Base-by-base conservation (phyloP, 2,329 filamentous ascomycete species). In the Penicillium sp. region DNA sequence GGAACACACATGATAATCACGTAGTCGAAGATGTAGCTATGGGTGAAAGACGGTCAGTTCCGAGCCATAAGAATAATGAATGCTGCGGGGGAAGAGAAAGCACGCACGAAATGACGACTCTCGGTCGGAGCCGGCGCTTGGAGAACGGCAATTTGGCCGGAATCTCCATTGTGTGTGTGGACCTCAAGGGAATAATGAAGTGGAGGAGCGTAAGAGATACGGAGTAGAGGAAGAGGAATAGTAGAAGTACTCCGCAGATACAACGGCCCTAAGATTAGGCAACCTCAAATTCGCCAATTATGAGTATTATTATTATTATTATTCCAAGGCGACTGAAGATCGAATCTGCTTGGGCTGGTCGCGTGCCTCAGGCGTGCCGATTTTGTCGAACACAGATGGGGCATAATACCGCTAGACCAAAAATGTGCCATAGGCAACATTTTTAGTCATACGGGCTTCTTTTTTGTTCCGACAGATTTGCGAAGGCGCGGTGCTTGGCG, bases 21-120 rank as follows among this genome's bases (percentile, higher is more conserved):
- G 79, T 87, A 87, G 78, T 87, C 85, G 65, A 82, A 75, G 63
- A 86, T 81, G 70, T 87, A 87, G 69, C 83, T 86, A 68, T 17
- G 35, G 22, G 35, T 37, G 37, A 37, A 13, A 57, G 8, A 42
- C 8, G 19, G 51, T 40, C 22, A 54, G 35, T 40, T 24, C 37
- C 7, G 37, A 53, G 28, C 19, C 28, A 35, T 6, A 35, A n/a
- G n/a, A n/a, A n/a, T n/a, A n/a, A n/a, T n/a, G n/a, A n/a, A 33
- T 15, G 10, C 35, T 13, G 50, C 35, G 28, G 28, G 33, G 57
- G 59, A 54, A 53, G 28, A 40, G 5, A 51, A 28, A 61, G 49
- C 56, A 78, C 81, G 70, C 70, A 85, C 83, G 83, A 85, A 68
- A 85, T 79, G 55, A 85, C 76, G 64, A 85, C 78, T 62, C 79